Base-by-base conservation (phyloP, 495 filamentous ascomycete species). In the Aspergillus diversus region DNA sequence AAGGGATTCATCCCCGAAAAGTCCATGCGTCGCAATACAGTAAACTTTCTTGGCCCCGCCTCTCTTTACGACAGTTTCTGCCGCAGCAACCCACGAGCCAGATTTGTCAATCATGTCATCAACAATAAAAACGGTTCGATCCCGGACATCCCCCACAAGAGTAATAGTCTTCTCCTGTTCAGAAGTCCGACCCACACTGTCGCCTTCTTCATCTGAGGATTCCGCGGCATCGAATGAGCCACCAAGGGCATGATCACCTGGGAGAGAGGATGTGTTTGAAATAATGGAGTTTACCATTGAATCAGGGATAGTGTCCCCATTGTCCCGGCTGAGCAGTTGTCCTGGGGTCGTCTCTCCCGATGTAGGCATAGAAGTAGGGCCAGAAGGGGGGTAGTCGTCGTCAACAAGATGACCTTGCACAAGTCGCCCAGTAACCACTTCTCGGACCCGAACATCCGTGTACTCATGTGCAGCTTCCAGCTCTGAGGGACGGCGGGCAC, bases 81-180 rank as follows among this genome's bases (percentile, higher is more conserved):
- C 95, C n/a, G 95, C 95, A 8, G 94, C 95, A 67, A 98, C 95
- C 95, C 95, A 99, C 17, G 92, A 96, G 21, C 91, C 92, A 33
- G 92, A 87, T 75, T 96, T 97, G 79, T 99, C 95, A 67, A 99
- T 97, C 91, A 99, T 97, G 75, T 99, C 95, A 79, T 99, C 95
- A 53, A 99, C 89, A 63, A 99, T 90, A 74, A 99, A 89, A 42
- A 97, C 95, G 3, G 91, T 86, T 58, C 89, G 86, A 73, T 89
- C 87, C 66, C 86, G 87, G 57, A 99, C 95, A 65, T 98, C 91
- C 61, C 95, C 95, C 35, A 99, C 96, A 55, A 99, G 81, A 3
- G 95, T 99, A 68, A 98, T 93, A 80, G 92, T 97, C 73, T 91
- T 90, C 74, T 99, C 95, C 42, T 92, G 79, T 61, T 89, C 88